Percentiles rank a stretch among this genome's conserved stretches.
Evolutionary conservation across 495 filamentous ascomycete genomes (phyloP).

Genomic region (Penicillium desertorum): DNA sequence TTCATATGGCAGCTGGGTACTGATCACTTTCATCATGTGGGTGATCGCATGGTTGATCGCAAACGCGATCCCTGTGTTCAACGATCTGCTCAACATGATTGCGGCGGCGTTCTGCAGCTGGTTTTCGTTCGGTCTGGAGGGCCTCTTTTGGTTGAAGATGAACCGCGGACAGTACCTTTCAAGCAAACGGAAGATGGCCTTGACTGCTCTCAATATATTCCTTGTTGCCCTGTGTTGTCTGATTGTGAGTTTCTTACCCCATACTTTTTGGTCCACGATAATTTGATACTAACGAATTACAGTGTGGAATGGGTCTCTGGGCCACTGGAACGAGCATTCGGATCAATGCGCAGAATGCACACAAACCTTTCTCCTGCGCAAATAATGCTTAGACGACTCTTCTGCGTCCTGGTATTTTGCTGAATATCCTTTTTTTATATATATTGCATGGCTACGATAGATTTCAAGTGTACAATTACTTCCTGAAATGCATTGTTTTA

Average conservation of each 20-base stretch:
- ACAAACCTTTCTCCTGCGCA: constrained; percentile 11
- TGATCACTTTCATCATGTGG: constrained; percentile 51
- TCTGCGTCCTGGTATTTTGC: neutral
- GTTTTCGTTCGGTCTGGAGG: constrained; percentile 39
- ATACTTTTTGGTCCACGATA: neutral
- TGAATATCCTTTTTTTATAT: neutral
- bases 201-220: constrained; percentile 31
- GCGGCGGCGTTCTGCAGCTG: constrained; percentile 32
- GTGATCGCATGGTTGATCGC: constrained; percentile 63
- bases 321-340: constrained; percentile 24
- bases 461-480: neutral
- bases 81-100: constrained; percentile 51
- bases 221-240: constrained; percentile 23
- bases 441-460: neutral
- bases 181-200: constrained; percentile 23
- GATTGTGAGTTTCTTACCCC: neutral
- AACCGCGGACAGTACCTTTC: constrained; percentile 28
- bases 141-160: constrained; percentile 40
- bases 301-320: constrained; percentile 41
- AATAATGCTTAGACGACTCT: neutral
- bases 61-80: constrained; percentile 66
- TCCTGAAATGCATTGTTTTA: neutral
- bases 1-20: constrained; percentile 47
- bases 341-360: constrained; percentile 5
- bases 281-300: neutral